Percentiles rank a stretch among this genome's conserved stretches.
phyloP scores from a whole-genome alignment of 2,329 filamentous ascomycete species.

The Polychaeton citri region DNA sequence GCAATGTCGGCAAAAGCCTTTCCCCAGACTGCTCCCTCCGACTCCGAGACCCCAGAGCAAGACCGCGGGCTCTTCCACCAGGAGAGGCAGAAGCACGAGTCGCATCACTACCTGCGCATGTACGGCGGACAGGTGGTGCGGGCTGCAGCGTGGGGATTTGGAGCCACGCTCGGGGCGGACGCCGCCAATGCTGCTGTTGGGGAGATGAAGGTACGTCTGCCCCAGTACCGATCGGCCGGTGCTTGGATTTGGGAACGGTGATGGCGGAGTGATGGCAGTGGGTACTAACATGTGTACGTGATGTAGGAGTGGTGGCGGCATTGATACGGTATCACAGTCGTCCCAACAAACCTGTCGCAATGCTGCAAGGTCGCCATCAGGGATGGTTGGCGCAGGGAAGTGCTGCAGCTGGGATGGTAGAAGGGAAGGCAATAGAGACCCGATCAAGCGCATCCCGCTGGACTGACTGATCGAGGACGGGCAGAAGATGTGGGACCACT shows the following conservation, averaged over 20 bases:
- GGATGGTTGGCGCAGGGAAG: neutral
- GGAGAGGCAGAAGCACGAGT: constrained; percentile 15
- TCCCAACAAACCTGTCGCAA: too few relatives aligned
- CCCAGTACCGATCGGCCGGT: too few relatives aligned
- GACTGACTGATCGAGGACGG: too few relatives aligned
- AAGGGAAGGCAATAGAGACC: neutral
- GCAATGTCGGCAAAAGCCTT: neutral
- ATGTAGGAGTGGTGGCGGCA: constrained; percentile 6
- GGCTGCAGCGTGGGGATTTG: constrained; percentile 15
- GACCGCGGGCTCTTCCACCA: constrained; percentile 15
- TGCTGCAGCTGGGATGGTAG: neutral
- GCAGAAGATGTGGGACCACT: too few relatives aligned
- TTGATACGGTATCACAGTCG: too few relatives aligned
- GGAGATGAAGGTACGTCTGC: constrained; percentile 13
- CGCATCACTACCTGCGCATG: constrained; percentile 17
- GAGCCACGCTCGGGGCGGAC: constrained; percentile 16
- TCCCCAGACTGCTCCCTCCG: constrained; percentile 7
- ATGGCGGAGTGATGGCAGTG: too few relatives aligned
- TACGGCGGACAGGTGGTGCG: constrained; percentile 16
- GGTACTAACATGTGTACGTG: neutral
- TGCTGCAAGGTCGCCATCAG: too few relatives aligned
- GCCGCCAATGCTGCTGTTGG: constrained; percentile 18
- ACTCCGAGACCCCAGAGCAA: constrained; percentile 15
- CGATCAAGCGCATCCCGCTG: too few relatives aligned
- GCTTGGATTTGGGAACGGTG: constrained; percentile 1